A percentile compares a stretch with the other conserved stretches of the same genome.
phyloP scores from a whole-genome alignment of 1,284 basidiomycete species.

The Omphalotus olearius region DNA sequence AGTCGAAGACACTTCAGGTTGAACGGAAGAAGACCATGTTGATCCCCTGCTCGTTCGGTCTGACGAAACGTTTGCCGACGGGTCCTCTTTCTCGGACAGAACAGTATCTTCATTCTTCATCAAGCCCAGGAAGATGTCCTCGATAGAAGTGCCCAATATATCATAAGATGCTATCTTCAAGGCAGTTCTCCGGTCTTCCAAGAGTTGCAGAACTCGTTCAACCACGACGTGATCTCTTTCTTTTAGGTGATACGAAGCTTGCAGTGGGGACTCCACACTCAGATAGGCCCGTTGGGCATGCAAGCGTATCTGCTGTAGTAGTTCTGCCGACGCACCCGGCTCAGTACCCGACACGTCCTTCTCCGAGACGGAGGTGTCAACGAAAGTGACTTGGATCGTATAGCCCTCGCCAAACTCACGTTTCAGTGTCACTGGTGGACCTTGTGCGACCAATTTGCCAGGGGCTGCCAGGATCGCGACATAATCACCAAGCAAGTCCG shows the following conservation, averaged over 20 bases:
- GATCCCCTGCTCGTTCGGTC: constrained; percentile 2
- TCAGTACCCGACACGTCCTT: constrained; percentile 12
- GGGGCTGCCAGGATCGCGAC: constrained; percentile 76
- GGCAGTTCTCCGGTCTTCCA: constrained; percentile 40
- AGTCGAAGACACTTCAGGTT: constrained; percentile 2
- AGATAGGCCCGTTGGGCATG: constrained; percentile 45
- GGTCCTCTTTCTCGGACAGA: background rate
- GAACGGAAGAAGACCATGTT: constrained; percentile 4
- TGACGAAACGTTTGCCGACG: too few relatives aligned
- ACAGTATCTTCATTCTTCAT: constrained; percentile 35
- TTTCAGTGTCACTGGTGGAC: constrained; percentile 72
- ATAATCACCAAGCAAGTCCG: constrained; percentile 72
- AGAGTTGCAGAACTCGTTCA: constrained; percentile 47
- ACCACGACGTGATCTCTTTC: constrained; percentile 52
- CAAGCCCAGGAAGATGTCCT: constrained; percentile 75
- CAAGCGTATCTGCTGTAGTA: constrained; percentile 40
- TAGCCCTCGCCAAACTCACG: constrained; percentile 71
- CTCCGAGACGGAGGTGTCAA: constrained; percentile 18
- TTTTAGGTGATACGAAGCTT: constrained; percentile 50
- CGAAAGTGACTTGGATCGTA: constrained; percentile 51
- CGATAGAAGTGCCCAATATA: constrained; percentile 69
- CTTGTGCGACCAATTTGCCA: constrained; percentile 69
- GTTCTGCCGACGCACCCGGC: constrained; percentile 21
- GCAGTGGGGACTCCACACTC: constrained; percentile 34
- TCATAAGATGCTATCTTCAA: constrained; percentile 54